Percentiles rank a stretch among this genome's conserved stretches.
phyloP scores from a whole-genome alignment of 2,329 filamentous ascomycete species.

The Epichloe sibirici region DNA sequence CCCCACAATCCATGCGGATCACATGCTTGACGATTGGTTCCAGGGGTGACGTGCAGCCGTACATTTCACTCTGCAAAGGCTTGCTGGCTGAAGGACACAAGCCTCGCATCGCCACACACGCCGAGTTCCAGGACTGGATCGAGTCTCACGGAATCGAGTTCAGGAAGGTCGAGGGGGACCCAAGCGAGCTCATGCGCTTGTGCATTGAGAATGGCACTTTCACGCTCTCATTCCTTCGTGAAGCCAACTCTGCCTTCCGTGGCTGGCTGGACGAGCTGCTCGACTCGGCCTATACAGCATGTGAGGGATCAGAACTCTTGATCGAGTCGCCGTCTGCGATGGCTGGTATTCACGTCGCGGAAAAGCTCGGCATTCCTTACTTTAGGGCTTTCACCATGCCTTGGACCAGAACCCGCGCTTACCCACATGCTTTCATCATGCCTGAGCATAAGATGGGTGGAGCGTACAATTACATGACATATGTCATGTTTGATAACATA shows the following conservation, averaged over 20 bases:
- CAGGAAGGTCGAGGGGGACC: slow-evolving; percentile 76
- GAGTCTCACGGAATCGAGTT: slow-evolving; percentile 92
- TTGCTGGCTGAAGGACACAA: slow-evolving; percentile 78
- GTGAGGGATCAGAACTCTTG: slow-evolving; percentile 75
- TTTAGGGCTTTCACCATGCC: slow-evolving; percentile 98
- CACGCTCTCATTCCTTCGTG: slow-evolving; percentile 77
- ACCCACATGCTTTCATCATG: slow-evolving; percentile 92
- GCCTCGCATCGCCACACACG: slow-evolving; percentile 80
- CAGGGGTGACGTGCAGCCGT: slow-evolving; percentile 90
- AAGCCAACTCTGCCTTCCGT: slow-evolving; percentile 78
- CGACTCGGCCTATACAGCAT: slow-evolving; percentile 68
- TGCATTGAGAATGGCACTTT: slow-evolving; percentile 98
- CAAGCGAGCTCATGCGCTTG: slow-evolving; percentile 85
- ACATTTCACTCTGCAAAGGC: slow-evolving; percentile 90
- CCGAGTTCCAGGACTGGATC: slow-evolving; percentile 82
- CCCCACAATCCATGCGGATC: slow-evolving; percentile 62
- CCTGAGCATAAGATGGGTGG: slow-evolving; percentile 90
- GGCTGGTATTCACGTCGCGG: slow-evolving; percentile 95
- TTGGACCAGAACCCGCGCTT: slow-evolving; percentile 90
- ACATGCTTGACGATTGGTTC: slow-evolving; percentile 95
- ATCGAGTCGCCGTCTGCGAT: slow-evolving; percentile 96
- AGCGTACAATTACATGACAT: slow-evolving; percentile 88
- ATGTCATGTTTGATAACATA: slow-evolving; percentile 90
- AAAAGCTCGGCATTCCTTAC: slow-evolving; percentile 84
- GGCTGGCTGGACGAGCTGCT: slow-evolving; percentile 91